phyloP scores from a whole-genome alignment of 768 basidiomycete genomes.

The Suillus discolor region DNA sequence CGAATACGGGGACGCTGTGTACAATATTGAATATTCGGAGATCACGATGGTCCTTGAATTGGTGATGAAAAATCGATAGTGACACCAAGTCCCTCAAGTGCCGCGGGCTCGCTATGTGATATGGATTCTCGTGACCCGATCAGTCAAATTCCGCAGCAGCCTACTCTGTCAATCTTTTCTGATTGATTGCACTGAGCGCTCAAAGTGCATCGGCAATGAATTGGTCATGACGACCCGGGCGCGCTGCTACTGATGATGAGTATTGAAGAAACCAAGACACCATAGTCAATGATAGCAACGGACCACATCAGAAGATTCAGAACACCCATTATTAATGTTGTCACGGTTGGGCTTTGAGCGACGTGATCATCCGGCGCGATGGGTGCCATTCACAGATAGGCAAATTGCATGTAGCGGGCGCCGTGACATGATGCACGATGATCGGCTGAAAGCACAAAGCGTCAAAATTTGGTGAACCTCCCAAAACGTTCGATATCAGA shows the following conservation, averaged over 20 bases:
- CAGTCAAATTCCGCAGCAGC: not conserved
- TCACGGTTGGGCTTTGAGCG: not conserved
- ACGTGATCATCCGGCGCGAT: not conserved
- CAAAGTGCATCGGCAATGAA: not conserved
- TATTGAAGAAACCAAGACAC: not conserved
- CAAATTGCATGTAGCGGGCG: not conserved
- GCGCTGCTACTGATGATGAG: not conserved
- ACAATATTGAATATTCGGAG: not conserved
- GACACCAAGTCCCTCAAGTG: not conserved
- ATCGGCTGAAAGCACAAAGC: not conserved
- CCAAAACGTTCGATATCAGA: not conserved
- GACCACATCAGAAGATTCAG: not conserved
- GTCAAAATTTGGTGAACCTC: too few relatives aligned
- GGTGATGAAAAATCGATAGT: not conserved
- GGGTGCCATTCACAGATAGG: not conserved
- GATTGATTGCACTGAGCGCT: not conserved
- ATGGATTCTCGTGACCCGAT: not conserved
- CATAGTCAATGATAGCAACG: not conserved
- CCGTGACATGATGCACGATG: not conserved
- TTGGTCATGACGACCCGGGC: not conserved
- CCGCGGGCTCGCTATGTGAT: not conserved
- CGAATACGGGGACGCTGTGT: not conserved
- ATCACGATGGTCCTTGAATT: not conserved
- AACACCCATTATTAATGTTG: not conserved
- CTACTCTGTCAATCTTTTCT: not conserved